phyloP scores from a whole-genome alignment of 2,329 filamentous ascomycete species.

The Pleurostoma richardsiae region DNA sequence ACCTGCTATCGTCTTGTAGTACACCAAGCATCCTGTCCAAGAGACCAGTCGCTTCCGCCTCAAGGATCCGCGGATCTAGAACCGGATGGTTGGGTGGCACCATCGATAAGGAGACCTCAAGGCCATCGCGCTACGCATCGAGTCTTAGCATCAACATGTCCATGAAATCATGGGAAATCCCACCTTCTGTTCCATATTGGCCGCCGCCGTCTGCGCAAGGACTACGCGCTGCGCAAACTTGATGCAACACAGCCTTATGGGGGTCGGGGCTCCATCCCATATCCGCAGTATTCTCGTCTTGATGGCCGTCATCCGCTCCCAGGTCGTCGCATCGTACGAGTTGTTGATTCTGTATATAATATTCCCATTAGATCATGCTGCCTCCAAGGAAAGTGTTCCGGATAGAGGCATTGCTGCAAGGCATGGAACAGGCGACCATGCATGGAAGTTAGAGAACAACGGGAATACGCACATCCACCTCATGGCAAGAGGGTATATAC shows the following conservation, averaged over 20 bases:
- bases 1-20: constrained; percentile 84
- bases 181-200: constrained; percentile 72
- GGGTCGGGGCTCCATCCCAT: constrained; percentile 75
- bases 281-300: constrained; percentile 84
- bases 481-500: constrained; percentile 88
- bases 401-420: not conserved
- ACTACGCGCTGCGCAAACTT: constrained; percentile 96
- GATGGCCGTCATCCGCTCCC: constrained; percentile 84
- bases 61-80: constrained; percentile 73
- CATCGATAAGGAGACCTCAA: constrained; percentile 82
- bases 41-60: constrained; percentile 88
- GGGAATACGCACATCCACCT: constrained; percentile 78
- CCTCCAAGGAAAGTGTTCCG: constrained; percentile 11
- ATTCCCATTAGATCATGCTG: constrained; percentile 5
- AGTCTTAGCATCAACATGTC: too few relatives aligned
- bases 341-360: constrained; percentile 67
- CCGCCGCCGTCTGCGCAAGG: constrained; percentile 81
- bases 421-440: not conserved
- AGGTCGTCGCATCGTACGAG: constrained; percentile 72
- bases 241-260: constrained; percentile 88
- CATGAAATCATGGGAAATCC: not conserved
- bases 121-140: constrained; percentile 54
- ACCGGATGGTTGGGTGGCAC: constrained; percentile 79
- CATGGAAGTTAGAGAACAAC: constrained; percentile 1
- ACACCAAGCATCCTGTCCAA: constrained; percentile 82